Base-by-base conservation (phyloP, 83 land plant genomes). In the Picea engelmannii region DNA sequence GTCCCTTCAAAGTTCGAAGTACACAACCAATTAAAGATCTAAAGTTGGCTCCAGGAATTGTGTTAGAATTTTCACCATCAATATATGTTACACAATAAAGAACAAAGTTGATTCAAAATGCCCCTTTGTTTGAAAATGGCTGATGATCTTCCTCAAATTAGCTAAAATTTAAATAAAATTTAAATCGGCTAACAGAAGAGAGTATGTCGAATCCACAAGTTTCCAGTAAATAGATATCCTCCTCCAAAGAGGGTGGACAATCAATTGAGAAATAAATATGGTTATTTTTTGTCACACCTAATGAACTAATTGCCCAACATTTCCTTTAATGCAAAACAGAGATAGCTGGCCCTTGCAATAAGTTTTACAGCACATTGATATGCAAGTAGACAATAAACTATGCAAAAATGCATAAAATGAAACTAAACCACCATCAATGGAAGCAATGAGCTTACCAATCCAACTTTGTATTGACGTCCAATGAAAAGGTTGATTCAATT, bases 401-500 rank as follows among this genome's bases (percentile, higher is more conserved):
- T 76, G 66, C 17, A 21, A 35, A 62, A 58, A 24, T 80, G 21
- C 24, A 58, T 12, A 7, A n/a, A 44, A 42, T 6, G 18, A 83
- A 61, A 44, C 17, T 20, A 76, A n/a, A 76, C 24, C 40, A 31
- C 20, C 12, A 52, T 52, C 58, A 52, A 52, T 12, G 58, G 76
- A 70, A 83, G 31, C 67, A 63, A 55, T 58, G 73, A 67, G 60
- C 92, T 86, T 78, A 98, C 99, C 99, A 91, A 81, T 96, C 96
- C 78, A 98, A 87, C 81, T 96, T 98, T 18, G 99, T 93, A 78
- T 93, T 89, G 58, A 98, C 95, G 84, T 98, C 99, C 77, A 98
- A 85, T 21, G 99, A 96, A 86, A 98, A 98, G 67, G 99, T 96
- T 59, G 99, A 96, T 78, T 93, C 99, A 61, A 98, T 94, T 13